Evolutionary conservation across 2,329 filamentous ascomycete genomes (phyloP), one percentile per base, ranked within the genome.

Genomic region (Endoconidiophora polonica): DNA sequence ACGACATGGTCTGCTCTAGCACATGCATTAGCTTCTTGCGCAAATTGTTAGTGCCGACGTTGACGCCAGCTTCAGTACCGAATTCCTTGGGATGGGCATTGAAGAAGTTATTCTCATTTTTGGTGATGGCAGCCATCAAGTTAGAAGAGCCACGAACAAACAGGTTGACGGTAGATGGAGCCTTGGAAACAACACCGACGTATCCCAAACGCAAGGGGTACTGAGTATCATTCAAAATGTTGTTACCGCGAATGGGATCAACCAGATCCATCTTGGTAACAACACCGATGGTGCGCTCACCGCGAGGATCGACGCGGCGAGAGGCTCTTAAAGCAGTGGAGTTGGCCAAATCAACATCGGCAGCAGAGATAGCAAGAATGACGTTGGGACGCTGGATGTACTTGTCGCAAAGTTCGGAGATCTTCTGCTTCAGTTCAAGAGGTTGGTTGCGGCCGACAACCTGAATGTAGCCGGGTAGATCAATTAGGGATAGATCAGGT

Each of bases 241-340:
- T 73, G 12, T 77, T 74, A 26, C 88, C 91, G 52, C 90, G 79
- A 5, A 71, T 69, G 2, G 91, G 74, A 57, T 96, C 90, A 5
- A 98, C 88, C 20, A 98, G 72, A 59, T 98, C 91, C 90, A 98
- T 95, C 68, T 98, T 98, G 2, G 91, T 98, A 40, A 98, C 81
- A n/a, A 98, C 91, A 42, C 91, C 91, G 60, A 98, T 98, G 0
- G 91, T 98, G 55, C 91, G 76, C 66, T 98, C 91, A 49, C 91
- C 91, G 54, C 91, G 75, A 1, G 91, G 91, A 59, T 98, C 91
- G 24, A 96, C 88, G 57, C 90, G 77, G 55, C 91, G 77, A 57
- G 88, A 94, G 16, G 91, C 87, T 57, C 88, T 75, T 22, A 98
- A 67, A 4, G 91, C 88, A 5, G 91, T 91, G 1, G 91, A 98